Evolutionary conservation across 495 filamentous ascomycete species (phyloP), one percentile per base, ranked within the genome.

Genomic region (Neurospora pannonica): DNA sequence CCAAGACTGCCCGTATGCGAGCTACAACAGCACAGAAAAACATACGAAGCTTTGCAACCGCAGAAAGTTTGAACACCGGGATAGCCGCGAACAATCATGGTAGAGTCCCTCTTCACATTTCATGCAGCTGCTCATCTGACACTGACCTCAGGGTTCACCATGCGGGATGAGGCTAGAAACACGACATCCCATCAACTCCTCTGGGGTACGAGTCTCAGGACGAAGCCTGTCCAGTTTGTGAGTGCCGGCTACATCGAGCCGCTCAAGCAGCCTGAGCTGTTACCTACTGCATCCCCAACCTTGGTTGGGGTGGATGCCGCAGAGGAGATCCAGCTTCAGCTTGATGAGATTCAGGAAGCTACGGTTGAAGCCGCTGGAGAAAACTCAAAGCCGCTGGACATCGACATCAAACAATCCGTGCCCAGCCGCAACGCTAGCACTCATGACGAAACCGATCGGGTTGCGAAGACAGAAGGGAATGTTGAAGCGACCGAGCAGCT

Each of bases 101-200:
- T 78, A 78, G 10, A 54, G 21, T 17, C 19, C n/a, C 15, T 34
- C 15, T 36, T 67, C 28, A 17, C 6, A 15, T 36, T 67, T 19
- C 54, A 31, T 67, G 54, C 28, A 67, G 15, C 13, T 34, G 28
- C 54, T 34, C 54, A 67, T 67, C 54, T 67, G 28, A 60, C 31
- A 72, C 71, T 34, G 71, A n/a, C 38, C 62, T 72, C 70, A 84
- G 85, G 78, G 36, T 89, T 92, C 74, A 90, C 91, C 0, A 86
- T 97, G 83, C 85, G 86, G 71, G 90, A 96, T 72, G 94, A 94
- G 83, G 94, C 92, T 74, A 89, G 88, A 70, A 92, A 94, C 76
- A 95, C 93, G 24, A 89, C 89, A 80, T 87, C 84, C 5, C 89
- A 92, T 74, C 84, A 84, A 46, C 79, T 83, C 1, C 74, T 77